Evolutionary conservation across 2,329 filamentous ascomycete species (phyloP).

Genomic region (Colletotrichum liaoningense): DNA sequence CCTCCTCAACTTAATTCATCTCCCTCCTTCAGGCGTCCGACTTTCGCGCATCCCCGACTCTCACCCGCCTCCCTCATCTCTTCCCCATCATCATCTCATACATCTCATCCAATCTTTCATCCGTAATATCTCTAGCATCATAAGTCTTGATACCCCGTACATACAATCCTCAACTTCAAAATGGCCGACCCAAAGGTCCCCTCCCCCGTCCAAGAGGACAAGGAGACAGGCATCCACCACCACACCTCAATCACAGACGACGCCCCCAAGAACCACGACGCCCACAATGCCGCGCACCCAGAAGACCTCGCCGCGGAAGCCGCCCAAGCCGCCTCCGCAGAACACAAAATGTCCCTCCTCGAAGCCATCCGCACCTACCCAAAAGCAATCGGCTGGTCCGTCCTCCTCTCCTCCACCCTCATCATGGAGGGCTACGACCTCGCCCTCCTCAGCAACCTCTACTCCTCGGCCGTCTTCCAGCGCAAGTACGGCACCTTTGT

Average conservation of each 20-base stretch:
- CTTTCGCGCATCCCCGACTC: neutral
- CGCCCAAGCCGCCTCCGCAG: slow-evolving; percentile 52
- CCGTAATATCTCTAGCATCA: neutral
- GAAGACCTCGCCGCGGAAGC: slow-evolving; percentile 49
- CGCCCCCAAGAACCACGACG: neutral
- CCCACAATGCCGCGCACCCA: slow-evolving; percentile 22
- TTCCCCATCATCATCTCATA: neutral
- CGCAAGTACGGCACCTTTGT: slow-evolving; percentile 56
- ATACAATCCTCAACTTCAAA: neutral
- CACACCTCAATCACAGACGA: slow-evolving; percentile 39
- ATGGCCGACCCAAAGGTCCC: slow-evolving; percentile 40
- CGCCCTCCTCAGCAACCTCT: slow-evolving; percentile 60
- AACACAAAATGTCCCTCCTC: slow-evolving; percentile 54
- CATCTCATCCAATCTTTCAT: neutral
- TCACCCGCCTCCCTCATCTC: neutral
- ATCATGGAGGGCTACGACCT: slow-evolving; percentile 66
- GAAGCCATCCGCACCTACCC: slow-evolving; percentile 55
- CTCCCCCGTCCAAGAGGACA: slow-evolving; percentile 29
- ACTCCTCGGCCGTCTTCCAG: slow-evolving; percentile 58
- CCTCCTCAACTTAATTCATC: slow-evolving; percentile 7
- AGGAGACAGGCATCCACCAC: slow-evolving; percentile 40
- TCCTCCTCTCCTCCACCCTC: slow-evolving; percentile 56
- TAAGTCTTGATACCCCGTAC: neutral
- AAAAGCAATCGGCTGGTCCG: slow-evolving; percentile 60
- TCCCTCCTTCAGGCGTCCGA: neutral